These are phyloP conservation scores for Phytopythium mirpurense DNA, from an alignment of 352 stramenopile genomes.

Conservation along the genomic window DNA sequence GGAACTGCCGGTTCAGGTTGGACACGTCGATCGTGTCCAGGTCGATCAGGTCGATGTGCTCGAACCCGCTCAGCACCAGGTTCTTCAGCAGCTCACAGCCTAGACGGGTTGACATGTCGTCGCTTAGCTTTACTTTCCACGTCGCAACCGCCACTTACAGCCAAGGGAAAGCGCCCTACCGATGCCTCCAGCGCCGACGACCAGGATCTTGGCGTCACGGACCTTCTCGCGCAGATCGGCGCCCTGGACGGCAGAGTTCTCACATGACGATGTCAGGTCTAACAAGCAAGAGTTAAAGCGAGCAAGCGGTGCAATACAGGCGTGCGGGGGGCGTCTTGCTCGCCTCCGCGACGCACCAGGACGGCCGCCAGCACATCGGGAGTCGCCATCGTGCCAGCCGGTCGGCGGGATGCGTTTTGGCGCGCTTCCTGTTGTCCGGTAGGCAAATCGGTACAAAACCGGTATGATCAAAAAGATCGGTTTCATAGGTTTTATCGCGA, in stretches of 20 bases:
- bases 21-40: slow-evolving; percentile 99
- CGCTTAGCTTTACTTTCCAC: no score
- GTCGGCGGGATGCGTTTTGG: no score
- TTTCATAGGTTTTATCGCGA: no score
- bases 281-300: no score
- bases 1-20: slow-evolving; percentile 99
- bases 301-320: neutral
- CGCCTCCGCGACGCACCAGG: slow-evolving; percentile 35
- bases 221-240: slow-evolving; percentile 63
- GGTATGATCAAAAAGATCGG: neutral
- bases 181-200: slow-evolving; percentile 98
- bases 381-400: slow-evolving; percentile 18
- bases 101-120: no score
- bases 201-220: slow-evolving; percentile 87
- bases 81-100: slow-evolving; percentile 99
- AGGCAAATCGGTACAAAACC: neutral
- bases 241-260: slow-evolving; percentile 21
- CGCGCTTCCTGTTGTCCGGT: no score
- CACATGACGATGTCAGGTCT: neutral
- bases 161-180: slow-evolving; percentile 51
- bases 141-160: no score
- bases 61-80: slow-evolving; percentile 96
- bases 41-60: slow-evolving; percentile 93
- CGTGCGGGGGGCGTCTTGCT: neutral
- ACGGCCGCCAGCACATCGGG: slow-evolving; percentile 20